phyloP scores from a whole-genome alignment of 176 grass and related monocot genomes.

The Dendrocalamus sinicus region DNA sequence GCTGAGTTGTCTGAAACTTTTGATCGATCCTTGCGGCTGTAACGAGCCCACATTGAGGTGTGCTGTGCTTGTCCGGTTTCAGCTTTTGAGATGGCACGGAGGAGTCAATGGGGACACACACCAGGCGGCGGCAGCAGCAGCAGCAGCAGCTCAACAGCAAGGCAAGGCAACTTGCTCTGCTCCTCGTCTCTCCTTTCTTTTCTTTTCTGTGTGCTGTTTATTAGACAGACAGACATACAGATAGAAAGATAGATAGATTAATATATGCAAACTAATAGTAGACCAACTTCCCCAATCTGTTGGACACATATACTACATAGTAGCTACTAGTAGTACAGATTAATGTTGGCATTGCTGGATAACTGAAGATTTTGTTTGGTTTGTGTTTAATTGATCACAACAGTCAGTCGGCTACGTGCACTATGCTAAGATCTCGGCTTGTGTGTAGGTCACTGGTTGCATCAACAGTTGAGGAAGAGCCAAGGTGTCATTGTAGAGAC shows the following conservation, averaged over 20 bases:
- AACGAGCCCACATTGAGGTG: constrained; percentile 14
- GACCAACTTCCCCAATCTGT: not conserved
- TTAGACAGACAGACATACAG: not conserved
- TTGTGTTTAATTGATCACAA: not conserved
- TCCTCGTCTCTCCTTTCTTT: not conserved
- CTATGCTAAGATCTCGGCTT: not conserved
- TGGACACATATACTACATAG: not conserved
- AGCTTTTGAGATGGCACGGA: constrained; percentile 1
- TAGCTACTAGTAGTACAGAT: not conserved
- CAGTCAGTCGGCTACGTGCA: constrained; percentile 17
- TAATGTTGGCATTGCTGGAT: constrained; percentile 30
- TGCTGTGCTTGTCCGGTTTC: not conserved
- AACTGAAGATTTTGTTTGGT: constrained; percentile 4
- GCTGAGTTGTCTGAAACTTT: not conserved
- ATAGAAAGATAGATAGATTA: no score
- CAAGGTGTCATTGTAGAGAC: not conserved
- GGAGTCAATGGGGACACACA: not conserved
- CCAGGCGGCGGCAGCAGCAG: not conserved
- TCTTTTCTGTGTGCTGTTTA: not conserved
- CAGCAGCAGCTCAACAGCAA: not conserved
- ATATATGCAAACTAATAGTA: not conserved
- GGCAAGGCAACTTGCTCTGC: constrained; percentile 1
- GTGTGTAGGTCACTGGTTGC: constrained; percentile 12
- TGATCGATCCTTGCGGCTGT: not conserved
- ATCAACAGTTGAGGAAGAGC: constrained; percentile 9